phyloP scores from a whole-genome alignment of 2,329 filamentous ascomycete genomes.

The Aspergillus neoniger region DNA sequence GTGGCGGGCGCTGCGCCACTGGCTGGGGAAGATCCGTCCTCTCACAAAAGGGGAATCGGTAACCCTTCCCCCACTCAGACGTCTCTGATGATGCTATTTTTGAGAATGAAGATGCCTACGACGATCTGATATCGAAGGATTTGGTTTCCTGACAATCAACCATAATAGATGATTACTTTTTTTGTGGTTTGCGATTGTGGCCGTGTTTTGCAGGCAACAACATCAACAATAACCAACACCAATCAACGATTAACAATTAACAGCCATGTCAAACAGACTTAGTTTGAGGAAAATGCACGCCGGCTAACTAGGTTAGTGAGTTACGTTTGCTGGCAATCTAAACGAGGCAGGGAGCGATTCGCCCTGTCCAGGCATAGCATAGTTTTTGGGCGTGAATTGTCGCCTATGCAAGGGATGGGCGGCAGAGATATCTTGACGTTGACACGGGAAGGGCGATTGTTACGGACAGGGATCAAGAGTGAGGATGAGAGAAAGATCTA shows the following conservation, averaged over 20 bases:
- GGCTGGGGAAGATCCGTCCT: background rate
- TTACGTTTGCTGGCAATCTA: background rate
- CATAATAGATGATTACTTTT: background rate
- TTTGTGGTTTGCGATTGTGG: background rate
- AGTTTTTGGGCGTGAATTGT: background rate
- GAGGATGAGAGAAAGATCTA: no score
- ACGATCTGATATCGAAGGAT: background rate
- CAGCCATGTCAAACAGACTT: no score
- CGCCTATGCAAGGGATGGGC: background rate
- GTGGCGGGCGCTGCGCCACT: constrained; percentile 14
- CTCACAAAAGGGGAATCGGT: background rate
- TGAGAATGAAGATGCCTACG: background rate
- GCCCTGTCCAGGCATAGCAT: background rate
- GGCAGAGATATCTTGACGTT: background rate
- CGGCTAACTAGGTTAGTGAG: no score
- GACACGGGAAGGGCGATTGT: background rate
- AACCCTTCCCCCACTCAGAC: background rate
- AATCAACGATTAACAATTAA: no score
- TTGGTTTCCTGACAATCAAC: no score
- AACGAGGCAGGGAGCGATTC: background rate
- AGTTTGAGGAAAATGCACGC: no score
- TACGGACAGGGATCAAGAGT: background rate
- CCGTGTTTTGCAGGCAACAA: background rate
- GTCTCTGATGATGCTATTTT: constrained; percentile 1
- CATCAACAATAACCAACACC: background rate